A percentile compares a stretch with the other conserved stretches of the same genome.
These are phyloP conservation scores for Boechera stricta DNA, from an alignment of 345 rosid genomes.

Conservation along the genomic window DNA sequence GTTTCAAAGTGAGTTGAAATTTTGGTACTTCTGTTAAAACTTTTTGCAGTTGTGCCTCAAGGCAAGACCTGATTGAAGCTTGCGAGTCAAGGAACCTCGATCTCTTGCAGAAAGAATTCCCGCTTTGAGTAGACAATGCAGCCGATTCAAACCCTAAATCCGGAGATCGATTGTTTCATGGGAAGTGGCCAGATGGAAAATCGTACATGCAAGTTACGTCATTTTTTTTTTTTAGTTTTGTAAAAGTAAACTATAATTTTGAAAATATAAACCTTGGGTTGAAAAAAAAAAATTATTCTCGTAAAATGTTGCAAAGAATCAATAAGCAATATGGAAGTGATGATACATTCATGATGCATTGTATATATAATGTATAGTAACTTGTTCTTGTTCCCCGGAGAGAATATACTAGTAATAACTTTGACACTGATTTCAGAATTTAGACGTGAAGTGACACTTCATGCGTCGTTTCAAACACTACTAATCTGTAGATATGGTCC, in stretches of 20 bases:
- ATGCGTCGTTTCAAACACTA: neutral
- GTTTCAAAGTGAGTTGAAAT: neutral
- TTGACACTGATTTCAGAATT: conserved; percentile 3
- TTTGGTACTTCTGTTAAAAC: neutral
- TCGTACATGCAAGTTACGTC: neutral
- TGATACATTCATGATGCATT: conserved; percentile 1
- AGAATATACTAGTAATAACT: neutral
- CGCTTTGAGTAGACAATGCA: conserved; percentile 54
- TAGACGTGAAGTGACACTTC: conserved; percentile 5
- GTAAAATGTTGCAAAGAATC: neutral
- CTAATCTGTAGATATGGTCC: neutral
- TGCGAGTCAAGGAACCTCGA: conserved; percentile 96
- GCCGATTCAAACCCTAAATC: conserved; percentile 3
- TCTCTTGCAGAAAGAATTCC: conserved; percentile 85
- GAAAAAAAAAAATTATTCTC: neutral
- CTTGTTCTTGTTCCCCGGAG: neutral
- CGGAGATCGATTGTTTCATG: neutral
- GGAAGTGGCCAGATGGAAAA: conserved; percentile 25
- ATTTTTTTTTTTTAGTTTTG: conserved; percentile 19
- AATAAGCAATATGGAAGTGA: neutral
- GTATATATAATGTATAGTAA: neutral
- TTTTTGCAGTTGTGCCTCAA: conserved; percentile 73
- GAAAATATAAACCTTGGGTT: neutral
- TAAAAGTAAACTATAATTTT: conserved; percentile 14
- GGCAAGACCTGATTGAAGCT: conserved; percentile 85